Conservation (phyloP, 1,139 yeast species). For the Citeromyces siamensis region DNA sequence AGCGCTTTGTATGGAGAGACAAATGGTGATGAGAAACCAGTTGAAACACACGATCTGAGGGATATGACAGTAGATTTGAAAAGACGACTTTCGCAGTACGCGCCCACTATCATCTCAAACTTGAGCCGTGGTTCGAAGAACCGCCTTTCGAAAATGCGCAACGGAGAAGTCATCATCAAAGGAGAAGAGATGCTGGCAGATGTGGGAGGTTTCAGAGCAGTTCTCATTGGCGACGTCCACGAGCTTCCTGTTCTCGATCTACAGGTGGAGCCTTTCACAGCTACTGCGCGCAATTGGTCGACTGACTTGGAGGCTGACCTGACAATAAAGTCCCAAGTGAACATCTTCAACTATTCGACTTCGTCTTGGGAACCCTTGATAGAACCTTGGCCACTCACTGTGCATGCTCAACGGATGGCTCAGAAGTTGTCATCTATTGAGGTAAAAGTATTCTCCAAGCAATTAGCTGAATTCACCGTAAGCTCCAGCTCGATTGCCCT, state of each 20-base stretch:
- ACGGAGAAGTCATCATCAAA: constrained; percentile 32
- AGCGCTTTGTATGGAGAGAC: constrained; percentile 33
- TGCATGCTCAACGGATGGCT: constrained; percentile 43
- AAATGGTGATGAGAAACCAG: constrained; percentile 10
- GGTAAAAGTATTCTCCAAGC: constrained; percentile 57
- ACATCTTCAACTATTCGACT: constrained; percentile 80
- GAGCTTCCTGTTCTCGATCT: constrained; percentile 87
- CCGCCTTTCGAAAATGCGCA: constrained; percentile 10
- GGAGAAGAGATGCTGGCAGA: constrained; percentile 66
- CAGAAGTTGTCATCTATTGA: constrained; percentile 33
- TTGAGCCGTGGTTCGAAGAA: constrained; percentile 25
- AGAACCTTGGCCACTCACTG: constrained; percentile 78
- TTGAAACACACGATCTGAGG: constrained; percentile 12
- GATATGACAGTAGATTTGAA: constrained; percentile 49
- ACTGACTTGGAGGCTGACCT: constrained; percentile 69
- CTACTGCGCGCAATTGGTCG: constrained; percentile 80
- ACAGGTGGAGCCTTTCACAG: constrained; percentile 61
- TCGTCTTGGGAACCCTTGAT: constrained; percentile 95
- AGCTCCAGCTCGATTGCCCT: constrained; percentile 76
- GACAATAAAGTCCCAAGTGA: constrained; percentile 56
- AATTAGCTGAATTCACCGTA: constrained; percentile 68
- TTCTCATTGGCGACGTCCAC: constrained; percentile 86
- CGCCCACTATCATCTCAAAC: constrained; percentile 44
- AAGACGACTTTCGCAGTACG: constrained; percentile 44
- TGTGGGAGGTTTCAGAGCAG: constrained; percentile 75